Evolutionary conservation across 2,329 filamentous ascomycete species (phyloP).

Genomic region (Endocalyx cinctus): DNA sequence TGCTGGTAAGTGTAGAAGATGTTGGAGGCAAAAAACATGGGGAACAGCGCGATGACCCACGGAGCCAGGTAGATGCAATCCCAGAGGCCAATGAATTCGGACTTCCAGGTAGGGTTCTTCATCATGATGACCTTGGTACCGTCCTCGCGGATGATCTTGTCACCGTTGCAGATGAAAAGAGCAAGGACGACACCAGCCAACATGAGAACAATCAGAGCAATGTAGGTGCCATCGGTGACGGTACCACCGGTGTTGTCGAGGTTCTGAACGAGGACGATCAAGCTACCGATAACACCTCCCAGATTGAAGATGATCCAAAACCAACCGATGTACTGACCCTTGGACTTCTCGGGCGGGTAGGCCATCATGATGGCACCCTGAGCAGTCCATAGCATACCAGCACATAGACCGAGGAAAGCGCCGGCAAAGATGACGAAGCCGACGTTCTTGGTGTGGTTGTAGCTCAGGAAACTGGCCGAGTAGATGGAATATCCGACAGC

Average conservation of each 20-base stretch:
- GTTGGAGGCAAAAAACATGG: slow-evolving; percentile 76
- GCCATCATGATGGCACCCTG: slow-evolving; percentile 88
- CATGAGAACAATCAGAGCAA: slow-evolving; percentile 71
- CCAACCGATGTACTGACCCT: slow-evolving; percentile 83
- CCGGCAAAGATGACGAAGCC: slow-evolving; percentile 75
- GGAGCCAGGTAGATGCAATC: slow-evolving; percentile 59
- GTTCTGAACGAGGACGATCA: slow-evolving; percentile 71
- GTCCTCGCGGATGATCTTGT: slow-evolving; percentile 63
- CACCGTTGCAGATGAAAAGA: slow-evolving; percentile 59
- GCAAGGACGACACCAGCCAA: slow-evolving; percentile 59
- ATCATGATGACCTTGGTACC: slow-evolving; percentile 68
- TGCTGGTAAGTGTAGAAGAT: slow-evolving; percentile 80
- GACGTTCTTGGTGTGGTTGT: slow-evolving; percentile 61
- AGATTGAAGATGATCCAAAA: slow-evolving; percentile 97
- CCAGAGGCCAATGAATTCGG: slow-evolving; percentile 63
- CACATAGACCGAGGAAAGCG: slow-evolving; percentile 71
- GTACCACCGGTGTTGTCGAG: slow-evolving; percentile 48
- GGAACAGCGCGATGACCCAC: slow-evolving; percentile 68
- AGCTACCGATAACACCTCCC: slow-evolving; percentile 79
- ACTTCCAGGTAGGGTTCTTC: slow-evolving; percentile 72
- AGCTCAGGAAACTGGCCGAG: slow-evolving; percentile 64
- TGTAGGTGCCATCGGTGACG: slow-evolving; percentile 66
- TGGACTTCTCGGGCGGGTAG: slow-evolving; percentile 74
- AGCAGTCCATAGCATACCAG: slow-evolving; percentile 75
- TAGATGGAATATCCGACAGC: slow-evolving; percentile 76